Percentiles rank a stretch among this genome's conserved stretches.
phyloP scores from a whole-genome alignment of 331 rosid species.

The Pyrus hybrid region DNA sequence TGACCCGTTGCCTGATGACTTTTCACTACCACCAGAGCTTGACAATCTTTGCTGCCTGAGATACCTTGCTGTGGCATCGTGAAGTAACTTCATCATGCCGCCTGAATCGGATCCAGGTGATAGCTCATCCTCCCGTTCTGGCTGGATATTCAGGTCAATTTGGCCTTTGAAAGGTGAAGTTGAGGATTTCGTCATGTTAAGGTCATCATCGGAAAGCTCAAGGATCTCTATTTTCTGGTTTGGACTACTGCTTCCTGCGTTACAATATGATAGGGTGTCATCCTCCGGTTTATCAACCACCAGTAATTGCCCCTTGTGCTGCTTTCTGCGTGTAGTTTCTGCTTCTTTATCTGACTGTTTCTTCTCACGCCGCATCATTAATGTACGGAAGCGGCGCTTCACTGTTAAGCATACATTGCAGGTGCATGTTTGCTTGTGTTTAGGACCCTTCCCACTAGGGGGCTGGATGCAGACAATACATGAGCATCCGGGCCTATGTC shows the following conservation, averaged over 20 bases:
- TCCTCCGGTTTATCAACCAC: conserved; percentile 38
- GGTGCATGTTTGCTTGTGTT: conserved; percentile 86
- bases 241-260: conserved; percentile 53
- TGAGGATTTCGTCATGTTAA: conserved; percentile 45
- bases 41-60: conserved; percentile 36
- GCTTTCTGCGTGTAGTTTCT: conserved; percentile 66
- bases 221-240: conserved; percentile 47
- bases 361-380: conserved; percentile 90
- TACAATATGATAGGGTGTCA: conserved; percentile 35
- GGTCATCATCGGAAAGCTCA: conserved; percentile 80
- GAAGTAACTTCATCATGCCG: conserved; percentile 53
- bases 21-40: conserved; percentile 39
- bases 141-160: conserved; percentile 93
- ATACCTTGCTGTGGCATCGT: conserved; percentile 51
- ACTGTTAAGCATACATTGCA: conserved; percentile 91
- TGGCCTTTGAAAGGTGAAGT: conserved; percentile 82
- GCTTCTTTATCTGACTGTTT: conserved; percentile 89
- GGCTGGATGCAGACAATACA: conserved; percentile 99
- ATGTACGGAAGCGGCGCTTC: conserved; percentile 83
- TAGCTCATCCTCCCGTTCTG: conserved; percentile 92
- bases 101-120: conserved; percentile 88
- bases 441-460: conserved; percentile 98
- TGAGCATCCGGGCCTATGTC: conserved; percentile 95
- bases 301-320: conserved; percentile 34
- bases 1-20: conserved; percentile 38